Evolutionary conservation across 2,329 filamentous ascomycete genomes (phyloP).

Genomic region (Fusarium denticulatum): DNA sequence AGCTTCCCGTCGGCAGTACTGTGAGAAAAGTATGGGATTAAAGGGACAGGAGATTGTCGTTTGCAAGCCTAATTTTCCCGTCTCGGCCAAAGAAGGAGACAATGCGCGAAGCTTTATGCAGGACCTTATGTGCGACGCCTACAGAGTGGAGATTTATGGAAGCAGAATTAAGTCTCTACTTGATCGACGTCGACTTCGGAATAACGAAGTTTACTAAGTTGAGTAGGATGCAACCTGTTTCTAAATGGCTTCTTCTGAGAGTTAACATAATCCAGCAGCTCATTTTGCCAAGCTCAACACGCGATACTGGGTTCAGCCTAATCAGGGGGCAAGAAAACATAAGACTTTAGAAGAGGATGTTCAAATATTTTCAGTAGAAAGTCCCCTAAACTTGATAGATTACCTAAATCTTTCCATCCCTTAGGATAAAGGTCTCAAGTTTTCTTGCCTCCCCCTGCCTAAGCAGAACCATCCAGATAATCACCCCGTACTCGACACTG

Average conservation of each 20-base stretch:
- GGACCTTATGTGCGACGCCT: neutral
- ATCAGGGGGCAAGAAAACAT: neutral
- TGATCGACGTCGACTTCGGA: neutral
- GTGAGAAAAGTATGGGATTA: neutral
- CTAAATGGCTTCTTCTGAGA: neutral
- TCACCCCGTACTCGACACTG: neutral
- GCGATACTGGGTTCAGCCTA: too few species aligned
- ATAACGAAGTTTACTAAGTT: too few species aligned
- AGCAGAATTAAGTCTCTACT: neutral
- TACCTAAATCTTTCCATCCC: neutral
- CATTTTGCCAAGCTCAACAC: neutral
- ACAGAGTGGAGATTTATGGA: neutral
- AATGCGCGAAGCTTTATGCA: neutral
- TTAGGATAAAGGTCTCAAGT: neutral
- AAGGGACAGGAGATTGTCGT: neutral
- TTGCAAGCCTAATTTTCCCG: neutral
- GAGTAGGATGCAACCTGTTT: neutral
- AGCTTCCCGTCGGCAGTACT: neutral
- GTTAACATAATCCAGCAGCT: neutral
- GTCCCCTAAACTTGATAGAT: neutral
- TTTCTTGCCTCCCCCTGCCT: neutral
- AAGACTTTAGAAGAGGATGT: neutral
- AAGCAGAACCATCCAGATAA: neutral
- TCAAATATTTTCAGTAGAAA: neutral
- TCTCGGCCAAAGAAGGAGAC: neutral